These are phyloP conservation scores for Rhododendron ferrugineum DNA, from an alignment of 148 eudicot genomes.

Conservation along the genomic window DNA sequence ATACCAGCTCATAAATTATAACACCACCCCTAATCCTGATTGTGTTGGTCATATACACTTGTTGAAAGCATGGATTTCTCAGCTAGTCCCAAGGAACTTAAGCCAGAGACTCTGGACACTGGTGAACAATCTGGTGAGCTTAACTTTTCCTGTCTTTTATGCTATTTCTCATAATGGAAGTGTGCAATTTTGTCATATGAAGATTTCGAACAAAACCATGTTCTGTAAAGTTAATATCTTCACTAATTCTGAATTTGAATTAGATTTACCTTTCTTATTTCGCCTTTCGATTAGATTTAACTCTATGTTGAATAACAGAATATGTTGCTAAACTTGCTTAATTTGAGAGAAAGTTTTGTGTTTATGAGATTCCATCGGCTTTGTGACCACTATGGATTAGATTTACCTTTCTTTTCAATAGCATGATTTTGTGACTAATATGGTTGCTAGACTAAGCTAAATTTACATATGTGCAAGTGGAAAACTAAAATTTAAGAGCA, in stretches of 20 bases:
- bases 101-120: neutral
- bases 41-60: neutral
- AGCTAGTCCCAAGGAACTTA: neutral
- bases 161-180: neutral
- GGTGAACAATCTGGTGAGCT: neutral
- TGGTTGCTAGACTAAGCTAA: neutral
- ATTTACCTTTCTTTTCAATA: neutral
- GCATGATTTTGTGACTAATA: neutral
- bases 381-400: neutral
- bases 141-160: neutral
- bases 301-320: neutral
- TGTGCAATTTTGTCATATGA: neutral
- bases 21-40: neutral
- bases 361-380: neutral
- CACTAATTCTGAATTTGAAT: neutral
- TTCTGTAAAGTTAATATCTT: neutral
- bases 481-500: neutral
- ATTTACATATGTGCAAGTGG: neutral
- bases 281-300: neutral
- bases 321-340: neutral
- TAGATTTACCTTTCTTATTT: neutral
- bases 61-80: neutral
- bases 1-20: neutral
- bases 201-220: neutral
- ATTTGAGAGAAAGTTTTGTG: neutral